A percentile compares a stretch with the other conserved stretches of the same genome.
Evolutionary conservation across 2,329 filamentous ascomycete genomes (phyloP).

Genomic region (Orbilia brochopaga): DNA sequence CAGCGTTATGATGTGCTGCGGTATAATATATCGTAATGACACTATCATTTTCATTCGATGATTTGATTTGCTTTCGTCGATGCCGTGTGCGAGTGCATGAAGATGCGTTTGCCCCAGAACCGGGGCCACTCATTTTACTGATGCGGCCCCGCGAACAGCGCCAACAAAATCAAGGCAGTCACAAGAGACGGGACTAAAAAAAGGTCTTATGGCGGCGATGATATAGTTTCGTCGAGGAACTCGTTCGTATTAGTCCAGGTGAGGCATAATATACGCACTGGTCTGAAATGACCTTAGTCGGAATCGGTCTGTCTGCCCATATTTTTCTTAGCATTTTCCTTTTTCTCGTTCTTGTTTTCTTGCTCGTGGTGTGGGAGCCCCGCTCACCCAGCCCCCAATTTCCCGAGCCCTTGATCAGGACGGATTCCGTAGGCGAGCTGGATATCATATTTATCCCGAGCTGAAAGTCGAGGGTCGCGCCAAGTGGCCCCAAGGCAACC

Average conservation of each 20-base stretch:
- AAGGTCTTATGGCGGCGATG: constrained; percentile 14
- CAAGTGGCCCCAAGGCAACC: constrained; percentile 1
- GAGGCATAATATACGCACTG: constrained; percentile 7
- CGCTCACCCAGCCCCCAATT: constrained; percentile 47
- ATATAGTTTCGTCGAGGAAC: constrained; percentile 12
- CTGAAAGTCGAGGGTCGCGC: constrained; percentile 1
- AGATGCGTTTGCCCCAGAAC: background rate
- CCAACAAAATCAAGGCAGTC: constrained; percentile 24
- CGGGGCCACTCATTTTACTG: constrained; percentile 19
- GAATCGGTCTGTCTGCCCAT: constrained; percentile 8
- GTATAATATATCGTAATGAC: background rate
- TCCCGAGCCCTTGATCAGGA: constrained; percentile 35
- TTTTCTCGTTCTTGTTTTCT: background rate
- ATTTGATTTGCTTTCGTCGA: background rate
- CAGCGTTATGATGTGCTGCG: background rate
- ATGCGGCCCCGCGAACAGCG: constrained; percentile 44
- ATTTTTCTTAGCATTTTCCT: constrained; percentile 16
- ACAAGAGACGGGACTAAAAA: constrained; percentile 4
- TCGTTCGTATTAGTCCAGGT: constrained; percentile 29
- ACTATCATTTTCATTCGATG: background rate
- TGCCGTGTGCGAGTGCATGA: background rate
- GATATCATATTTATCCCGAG: constrained; percentile 26
- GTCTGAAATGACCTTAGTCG: background rate
- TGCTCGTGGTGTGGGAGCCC: constrained; percentile 21
- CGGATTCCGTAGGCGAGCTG: constrained; percentile 10